Conservation (phyloP, 208 protist genomes). For the Trypanosoma scelopori region DNA sequence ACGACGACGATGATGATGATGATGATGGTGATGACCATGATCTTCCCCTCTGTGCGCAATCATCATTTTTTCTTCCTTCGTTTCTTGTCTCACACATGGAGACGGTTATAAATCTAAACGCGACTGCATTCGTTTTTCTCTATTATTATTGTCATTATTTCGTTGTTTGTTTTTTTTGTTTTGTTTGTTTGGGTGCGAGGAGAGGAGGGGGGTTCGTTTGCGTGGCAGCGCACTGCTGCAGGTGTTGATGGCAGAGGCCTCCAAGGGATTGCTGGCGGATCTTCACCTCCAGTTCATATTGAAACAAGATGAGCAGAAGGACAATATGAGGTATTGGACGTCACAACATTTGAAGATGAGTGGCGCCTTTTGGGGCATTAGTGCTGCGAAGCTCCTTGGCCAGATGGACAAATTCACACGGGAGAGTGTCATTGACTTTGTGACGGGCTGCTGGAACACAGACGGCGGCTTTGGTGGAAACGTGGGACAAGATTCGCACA, state of each 20-base stretch:
- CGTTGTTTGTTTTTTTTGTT: slow-evolving; percentile 29
- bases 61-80: not conserved
- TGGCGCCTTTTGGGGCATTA: slow-evolving; percentile 97
- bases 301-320: slow-evolving; percentile 61
- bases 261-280: slow-evolving; percentile 46
- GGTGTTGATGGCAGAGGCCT: slow-evolving; percentile 10
- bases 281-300: slow-evolving; percentile 79
- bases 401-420: slow-evolving; percentile 75
- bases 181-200: slow-evolving; percentile 2
- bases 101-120: not conserved
- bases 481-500: slow-evolving; percentile 96
- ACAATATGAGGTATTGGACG: slow-evolving; percentile 90
- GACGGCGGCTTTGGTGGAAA: slow-evolving; percentile 98
- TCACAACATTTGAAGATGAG: slow-evolving; percentile 97
- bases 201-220: no score
- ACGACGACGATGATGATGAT: no score
- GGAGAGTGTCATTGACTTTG: slow-evolving; percentile 91
- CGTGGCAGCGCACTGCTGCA: not conserved
- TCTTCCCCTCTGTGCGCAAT: not conserved
- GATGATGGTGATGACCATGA: no score
- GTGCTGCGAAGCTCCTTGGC: slow-evolving; percentile 75
- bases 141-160: no score
- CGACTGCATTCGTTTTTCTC: not conserved
- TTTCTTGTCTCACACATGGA: slow-evolving; percentile 10
- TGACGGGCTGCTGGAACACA: slow-evolving; percentile 89